phyloP scores from a whole-genome alignment of 345 rosid species.

The Dovyalis caffra region DNA sequence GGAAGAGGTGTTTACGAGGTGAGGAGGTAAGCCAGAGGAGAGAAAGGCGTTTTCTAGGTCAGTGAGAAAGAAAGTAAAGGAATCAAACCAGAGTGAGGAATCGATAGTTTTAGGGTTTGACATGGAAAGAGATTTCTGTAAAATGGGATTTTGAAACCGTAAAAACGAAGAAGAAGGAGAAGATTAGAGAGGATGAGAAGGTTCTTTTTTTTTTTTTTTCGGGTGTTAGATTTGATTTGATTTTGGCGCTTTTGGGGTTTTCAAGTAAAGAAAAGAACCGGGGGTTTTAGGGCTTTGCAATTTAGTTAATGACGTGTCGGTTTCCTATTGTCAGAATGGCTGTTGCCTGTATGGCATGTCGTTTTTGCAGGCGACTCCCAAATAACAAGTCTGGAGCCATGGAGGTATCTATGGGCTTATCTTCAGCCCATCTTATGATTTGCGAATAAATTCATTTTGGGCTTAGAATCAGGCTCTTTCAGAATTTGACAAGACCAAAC shows the following conservation, averaged over 20 bases:
- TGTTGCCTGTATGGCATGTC: neutral
- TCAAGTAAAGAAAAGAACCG: neutral
- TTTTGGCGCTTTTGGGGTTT: neutral
- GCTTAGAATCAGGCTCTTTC: neutral
- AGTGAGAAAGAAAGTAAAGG: slow-evolving; percentile 60
- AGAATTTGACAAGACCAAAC: too few relatives aligned
- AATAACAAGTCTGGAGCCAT: too few relatives aligned
- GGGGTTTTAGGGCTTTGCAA: neutral
- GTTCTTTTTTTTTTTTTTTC: too few relatives aligned
- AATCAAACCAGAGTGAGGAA: slow-evolving; percentile 77
- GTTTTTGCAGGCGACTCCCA: neutral
- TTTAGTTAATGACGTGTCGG: neutral
- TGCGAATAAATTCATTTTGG: neutral
- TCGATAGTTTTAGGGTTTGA: slow-evolving; percentile 55
- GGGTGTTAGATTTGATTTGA: too few relatives aligned
- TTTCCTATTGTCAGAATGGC: neutral
- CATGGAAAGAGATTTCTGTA: slow-evolving; percentile 31
- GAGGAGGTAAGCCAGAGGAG: slow-evolving; percentile 53
- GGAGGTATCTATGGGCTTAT: neutral
- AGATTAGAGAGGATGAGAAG: neutral
- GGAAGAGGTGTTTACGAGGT: slow-evolving; percentile 35
- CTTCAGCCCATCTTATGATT: neutral
- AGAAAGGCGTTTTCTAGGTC: slow-evolving; percentile 63
- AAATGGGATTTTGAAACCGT: neutral
- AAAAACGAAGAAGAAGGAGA: neutral